Evolutionary conservation across 2,329 filamentous ascomycete genomes (phyloP).

Genomic region (Trichoderma sp.): DNA sequence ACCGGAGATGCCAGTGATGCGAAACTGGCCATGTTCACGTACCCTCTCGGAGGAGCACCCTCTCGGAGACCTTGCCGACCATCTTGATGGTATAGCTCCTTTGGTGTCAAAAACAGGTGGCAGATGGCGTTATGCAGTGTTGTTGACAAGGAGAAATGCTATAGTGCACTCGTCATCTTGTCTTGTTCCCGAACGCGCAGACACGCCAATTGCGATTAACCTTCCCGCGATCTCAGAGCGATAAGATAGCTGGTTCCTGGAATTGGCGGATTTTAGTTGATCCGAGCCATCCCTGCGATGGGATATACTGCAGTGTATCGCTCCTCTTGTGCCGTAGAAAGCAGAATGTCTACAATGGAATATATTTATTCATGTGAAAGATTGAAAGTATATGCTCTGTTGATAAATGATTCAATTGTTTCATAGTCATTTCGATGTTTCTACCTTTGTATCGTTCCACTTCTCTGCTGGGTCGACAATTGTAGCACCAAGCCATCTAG

Average conservation of each 20-base stretch:
- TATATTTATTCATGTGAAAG: neutral
- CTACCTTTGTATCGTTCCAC: no score
- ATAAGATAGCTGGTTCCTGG: slow-evolving; percentile 9
- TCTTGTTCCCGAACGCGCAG: slow-evolving; percentile 12
- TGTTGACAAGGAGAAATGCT: neutral
- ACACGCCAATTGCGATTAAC: slow-evolving; percentile 12
- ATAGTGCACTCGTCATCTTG: slow-evolving; percentile 9
- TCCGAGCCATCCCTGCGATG: neutral
- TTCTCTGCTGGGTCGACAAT: neutral
- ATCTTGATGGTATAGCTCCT: slow-evolving; percentile 41
- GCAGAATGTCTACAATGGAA: neutral
- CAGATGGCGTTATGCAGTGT: neutral
- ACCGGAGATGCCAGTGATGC: neutral
- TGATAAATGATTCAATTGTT: no score
- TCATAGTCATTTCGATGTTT: no score
- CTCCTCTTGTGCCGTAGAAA: neutral
- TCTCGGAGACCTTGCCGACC: slow-evolving; percentile 65
- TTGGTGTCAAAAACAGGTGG: slow-evolving; percentile 8
- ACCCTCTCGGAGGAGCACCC: slow-evolving; percentile 63
- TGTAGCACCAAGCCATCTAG: neutral
- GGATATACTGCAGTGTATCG: neutral
- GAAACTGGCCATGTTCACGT: slow-evolving; percentile 27
- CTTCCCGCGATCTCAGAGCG: slow-evolving; percentile 14
- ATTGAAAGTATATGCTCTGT: rapidly evolving
- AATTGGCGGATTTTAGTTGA: slow-evolving; percentile 7